phyloP scores from a whole-genome alignment of 768 basidiomycete species.

The Auricularia auricula-judae region DNA sequence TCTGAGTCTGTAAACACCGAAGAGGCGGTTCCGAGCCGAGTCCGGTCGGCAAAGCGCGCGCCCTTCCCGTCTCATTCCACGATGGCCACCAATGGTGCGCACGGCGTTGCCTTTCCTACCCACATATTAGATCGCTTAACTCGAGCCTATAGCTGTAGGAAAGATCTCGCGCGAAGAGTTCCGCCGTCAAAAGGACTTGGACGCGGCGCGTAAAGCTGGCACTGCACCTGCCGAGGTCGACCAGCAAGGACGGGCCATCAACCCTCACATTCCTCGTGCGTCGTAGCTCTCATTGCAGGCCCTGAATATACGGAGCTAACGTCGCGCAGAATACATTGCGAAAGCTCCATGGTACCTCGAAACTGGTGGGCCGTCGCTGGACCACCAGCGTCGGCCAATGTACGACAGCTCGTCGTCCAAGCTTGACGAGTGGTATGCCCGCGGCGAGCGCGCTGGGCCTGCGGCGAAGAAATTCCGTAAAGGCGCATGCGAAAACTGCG shows the following conservation, averaged over 20 bases:
- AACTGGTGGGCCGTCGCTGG: slow-evolving; percentile 84
- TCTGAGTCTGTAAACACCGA: not conserved
- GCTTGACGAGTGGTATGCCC: slow-evolving; percentile 86
- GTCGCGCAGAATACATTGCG: slow-evolving; percentile 75
- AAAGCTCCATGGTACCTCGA: slow-evolving; percentile 99
- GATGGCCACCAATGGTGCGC: not conserved
- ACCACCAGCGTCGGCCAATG: slow-evolving; percentile 76
- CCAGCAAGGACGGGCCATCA: slow-evolving; percentile 90
- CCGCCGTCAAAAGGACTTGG: slow-evolving; percentile 89
- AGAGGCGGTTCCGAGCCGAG: not conserved
- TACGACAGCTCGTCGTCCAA: slow-evolving; percentile 45
- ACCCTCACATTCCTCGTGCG: slow-evolving; percentile 97
- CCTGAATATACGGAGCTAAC: not conserved
- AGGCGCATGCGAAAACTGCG: slow-evolving; percentile 98
- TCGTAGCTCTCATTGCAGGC: slow-evolving; percentile 7
- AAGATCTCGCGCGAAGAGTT: slow-evolving; percentile 94
- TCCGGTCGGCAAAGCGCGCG: not conserved
- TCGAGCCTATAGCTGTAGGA: slow-evolving; percentile 33
- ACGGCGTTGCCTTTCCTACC: not conserved
- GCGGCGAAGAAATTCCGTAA: slow-evolving; percentile 95
- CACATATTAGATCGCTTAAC: not conserved
- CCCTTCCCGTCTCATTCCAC: not conserved
- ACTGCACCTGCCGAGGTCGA: slow-evolving; percentile 94
- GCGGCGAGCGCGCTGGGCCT: slow-evolving; percentile 73
- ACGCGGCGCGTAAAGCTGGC: slow-evolving; percentile 96